These are phyloP conservation scores for Scedosporium boydii DNA, from an alignment of 2,329 filamentous ascomycete species.

Conservation along the genomic window DNA sequence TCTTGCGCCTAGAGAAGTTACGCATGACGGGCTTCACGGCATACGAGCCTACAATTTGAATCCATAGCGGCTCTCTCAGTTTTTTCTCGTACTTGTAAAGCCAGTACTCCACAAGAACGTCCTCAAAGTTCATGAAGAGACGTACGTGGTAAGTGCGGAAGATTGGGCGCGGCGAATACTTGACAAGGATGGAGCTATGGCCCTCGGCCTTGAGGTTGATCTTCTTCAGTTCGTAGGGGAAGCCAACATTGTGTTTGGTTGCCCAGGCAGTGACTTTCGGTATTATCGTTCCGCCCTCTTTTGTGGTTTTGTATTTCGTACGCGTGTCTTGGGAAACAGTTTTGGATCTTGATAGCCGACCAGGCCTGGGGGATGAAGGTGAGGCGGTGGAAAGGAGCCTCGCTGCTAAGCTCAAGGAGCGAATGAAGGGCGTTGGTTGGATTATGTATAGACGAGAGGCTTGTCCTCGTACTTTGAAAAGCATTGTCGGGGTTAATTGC, in stretches of 20 bases:
- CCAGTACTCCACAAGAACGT: constrained; percentile 8
- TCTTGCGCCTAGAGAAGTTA: constrained; percentile 9
- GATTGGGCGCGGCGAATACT: constrained; percentile 4
- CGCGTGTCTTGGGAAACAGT: no score
- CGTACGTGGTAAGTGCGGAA: constrained; percentile 7
- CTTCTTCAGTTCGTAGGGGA: background rate
- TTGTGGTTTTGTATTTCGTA: no score
- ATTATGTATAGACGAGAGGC: no score
- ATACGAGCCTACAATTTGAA: constrained; percentile 8
- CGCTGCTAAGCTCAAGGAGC: no score
- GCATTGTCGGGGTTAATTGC: no score
- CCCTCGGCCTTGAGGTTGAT: background rate
- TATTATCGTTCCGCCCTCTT: background rate
- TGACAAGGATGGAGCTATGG: constrained; percentile 1
- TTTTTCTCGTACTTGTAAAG: constrained; percentile 10
- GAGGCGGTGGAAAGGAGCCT: no score
- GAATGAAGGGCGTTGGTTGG: no score
- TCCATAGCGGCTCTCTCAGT: constrained; percentile 8
- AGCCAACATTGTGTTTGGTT: background rate
- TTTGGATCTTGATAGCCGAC: no score
- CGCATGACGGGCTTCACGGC: constrained; percentile 7
- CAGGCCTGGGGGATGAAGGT: no score
- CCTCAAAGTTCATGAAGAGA: constrained; percentile 5
- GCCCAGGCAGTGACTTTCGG: background rate
- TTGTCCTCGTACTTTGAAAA: no score